Percentiles rank a stretch among this genome's conserved stretches.
Evolutionary conservation across 805 yeast genomes (phyloP).

Genomic region (Vanderwaltozyma yarrowii): DNA sequence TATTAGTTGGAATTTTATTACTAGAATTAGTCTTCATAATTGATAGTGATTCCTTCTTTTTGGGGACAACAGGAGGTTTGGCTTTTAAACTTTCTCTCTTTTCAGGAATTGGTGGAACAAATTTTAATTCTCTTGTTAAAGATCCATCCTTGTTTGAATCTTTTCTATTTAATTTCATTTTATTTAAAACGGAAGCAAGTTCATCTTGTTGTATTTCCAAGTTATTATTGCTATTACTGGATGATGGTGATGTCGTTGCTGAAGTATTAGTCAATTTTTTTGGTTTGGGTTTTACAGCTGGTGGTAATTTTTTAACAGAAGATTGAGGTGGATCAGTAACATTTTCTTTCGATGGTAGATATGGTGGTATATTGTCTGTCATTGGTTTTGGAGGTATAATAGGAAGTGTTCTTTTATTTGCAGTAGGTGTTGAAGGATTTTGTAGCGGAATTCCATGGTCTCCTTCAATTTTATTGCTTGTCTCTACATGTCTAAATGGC

Average conservation of each 20-base stretch:
- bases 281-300: slow-evolving; percentile 25
- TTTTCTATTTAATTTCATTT: slow-evolving; percentile 10
- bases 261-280: slow-evolving; percentile 4
- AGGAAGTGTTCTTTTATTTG: too few species aligned
- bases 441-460: too few species aligned
- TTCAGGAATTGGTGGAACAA: slow-evolving; percentile 12
- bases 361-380: too few species aligned
- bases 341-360: too few species aligned
- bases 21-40: background rate
- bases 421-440: too few species aligned
- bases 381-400: too few species aligned
- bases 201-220: slow-evolving; percentile 1
- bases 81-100: slow-evolving; percentile 10
- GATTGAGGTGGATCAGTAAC: too few species aligned
- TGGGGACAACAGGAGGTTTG: slow-evolving; percentile 37
- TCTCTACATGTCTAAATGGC: slow-evolving; percentile 11
- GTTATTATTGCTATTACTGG: too few species aligned
- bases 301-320: slow-evolving; percentile 13
- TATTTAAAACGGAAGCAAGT: slow-evolving; percentile 8
- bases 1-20: background rate
- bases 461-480: too few species aligned
- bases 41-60: background rate
- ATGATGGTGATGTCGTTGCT: too few species aligned
- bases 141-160: background rate
- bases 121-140: slow-evolving; percentile 1